Conservation (phyloP, 2,329 filamentous ascomycete species). For the Parafenestella ontariensis region DNA sequence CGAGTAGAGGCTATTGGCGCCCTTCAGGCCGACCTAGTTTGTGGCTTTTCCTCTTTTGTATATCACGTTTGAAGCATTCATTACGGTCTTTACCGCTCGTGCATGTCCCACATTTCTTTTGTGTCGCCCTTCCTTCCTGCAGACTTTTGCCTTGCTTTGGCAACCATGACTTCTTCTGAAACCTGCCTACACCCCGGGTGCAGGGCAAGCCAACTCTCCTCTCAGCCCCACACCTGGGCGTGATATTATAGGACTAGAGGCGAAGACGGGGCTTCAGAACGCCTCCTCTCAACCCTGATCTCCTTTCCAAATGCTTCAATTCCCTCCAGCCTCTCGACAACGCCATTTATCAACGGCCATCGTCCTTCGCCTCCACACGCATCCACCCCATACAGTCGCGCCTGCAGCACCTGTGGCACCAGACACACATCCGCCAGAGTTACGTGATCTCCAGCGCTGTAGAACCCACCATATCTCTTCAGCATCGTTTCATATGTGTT, state of each 20-base stretch:
- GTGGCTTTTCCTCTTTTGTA: too few species aligned
- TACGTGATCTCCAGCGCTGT: conserved; percentile 63
- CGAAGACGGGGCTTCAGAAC: background rate
- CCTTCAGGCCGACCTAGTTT: too few species aligned
- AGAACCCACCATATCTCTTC: conserved; percentile 53
- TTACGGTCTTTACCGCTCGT: too few species aligned
- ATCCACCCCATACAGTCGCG: conserved; percentile 63
- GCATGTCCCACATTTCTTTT: too few species aligned
- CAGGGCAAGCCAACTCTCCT: too few species aligned
- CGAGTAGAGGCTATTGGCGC: background rate
- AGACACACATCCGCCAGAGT: conserved; percentile 67
- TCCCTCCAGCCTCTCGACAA: conserved; percentile 57
- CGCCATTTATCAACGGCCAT: conserved; percentile 57
- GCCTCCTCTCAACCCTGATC: background rate
- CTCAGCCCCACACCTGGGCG: background rate
- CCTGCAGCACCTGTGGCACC: conserved; percentile 65
- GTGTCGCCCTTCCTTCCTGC: too few species aligned
- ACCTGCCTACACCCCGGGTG: too few species aligned
- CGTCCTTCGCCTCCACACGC: conserved; percentile 36
- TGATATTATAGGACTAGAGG: background rate
- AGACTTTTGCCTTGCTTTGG: too few species aligned
- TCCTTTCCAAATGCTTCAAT: conserved; percentile 55
- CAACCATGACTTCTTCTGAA: too few species aligned
- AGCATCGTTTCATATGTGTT: conserved; percentile 61
- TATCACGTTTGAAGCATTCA: too few species aligned